phyloP scores from a whole-genome alignment of 495 filamentous ascomycete genomes.

The Penicillium waksmanii region DNA sequence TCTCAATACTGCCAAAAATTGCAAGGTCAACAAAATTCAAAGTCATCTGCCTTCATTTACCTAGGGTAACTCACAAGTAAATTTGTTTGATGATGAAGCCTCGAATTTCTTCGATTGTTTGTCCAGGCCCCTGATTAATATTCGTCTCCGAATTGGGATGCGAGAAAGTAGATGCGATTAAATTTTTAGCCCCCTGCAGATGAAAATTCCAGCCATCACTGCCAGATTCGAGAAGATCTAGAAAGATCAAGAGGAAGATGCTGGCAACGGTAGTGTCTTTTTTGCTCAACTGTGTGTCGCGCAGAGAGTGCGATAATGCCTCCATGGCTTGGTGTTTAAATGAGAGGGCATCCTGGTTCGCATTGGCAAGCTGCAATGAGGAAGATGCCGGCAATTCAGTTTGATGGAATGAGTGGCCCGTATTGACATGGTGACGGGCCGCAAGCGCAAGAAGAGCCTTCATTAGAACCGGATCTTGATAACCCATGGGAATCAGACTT shows the following conservation, averaged over 20 bases:
- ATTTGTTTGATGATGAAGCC: slow-evolving; percentile 36
- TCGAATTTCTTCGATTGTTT: slow-evolving; percentile 34
- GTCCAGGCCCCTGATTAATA: slow-evolving; percentile 21
- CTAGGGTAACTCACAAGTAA: slow-evolving; percentile 23
- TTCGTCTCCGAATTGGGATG: slow-evolving; percentile 22
- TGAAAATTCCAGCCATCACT: slow-evolving; percentile 59
- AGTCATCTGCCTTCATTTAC: neutral
- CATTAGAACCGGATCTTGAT: slow-evolving; percentile 50
- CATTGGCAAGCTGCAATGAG: slow-evolving; percentile 17
- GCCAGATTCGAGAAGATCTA: slow-evolving; percentile 60
- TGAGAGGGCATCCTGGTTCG: slow-evolving; percentile 48
- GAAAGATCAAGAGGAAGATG: slow-evolving; percentile 59
- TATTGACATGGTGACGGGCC: slow-evolving; percentile 56
- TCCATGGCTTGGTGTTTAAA: slow-evolving; percentile 56
- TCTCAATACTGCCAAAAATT: slow-evolving; percentile 34
- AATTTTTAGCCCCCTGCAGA: slow-evolving; percentile 50
- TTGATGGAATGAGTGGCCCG: slow-evolving; percentile 30
- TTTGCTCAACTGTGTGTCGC: slow-evolving; percentile 23
- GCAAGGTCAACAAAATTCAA: neutral
- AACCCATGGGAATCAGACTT: slow-evolving; percentile 51
- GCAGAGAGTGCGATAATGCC: slow-evolving; percentile 40
- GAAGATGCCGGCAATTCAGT: slow-evolving; percentile 15
- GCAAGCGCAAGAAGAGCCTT: slow-evolving; percentile 57
- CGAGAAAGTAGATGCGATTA: slow-evolving; percentile 37
- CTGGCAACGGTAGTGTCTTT: slow-evolving; percentile 49